These are phyloP conservation scores for Cordyceps cateniannulata DNA, from an alignment of 2,329 filamentous ascomycete genomes.

Conservation along the genomic window DNA sequence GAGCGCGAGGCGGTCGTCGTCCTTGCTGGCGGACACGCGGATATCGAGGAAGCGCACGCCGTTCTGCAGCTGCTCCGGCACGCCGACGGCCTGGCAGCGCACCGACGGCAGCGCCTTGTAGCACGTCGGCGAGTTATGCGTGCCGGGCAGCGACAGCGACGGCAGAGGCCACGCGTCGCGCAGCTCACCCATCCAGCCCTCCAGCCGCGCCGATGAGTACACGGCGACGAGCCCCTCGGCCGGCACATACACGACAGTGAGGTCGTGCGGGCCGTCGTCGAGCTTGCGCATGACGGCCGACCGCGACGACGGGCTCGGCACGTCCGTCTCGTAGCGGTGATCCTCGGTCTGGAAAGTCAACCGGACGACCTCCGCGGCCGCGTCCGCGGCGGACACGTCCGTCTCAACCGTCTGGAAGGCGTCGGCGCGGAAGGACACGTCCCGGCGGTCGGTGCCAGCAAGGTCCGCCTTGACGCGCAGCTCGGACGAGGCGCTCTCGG, in stretches of 20 bases:
- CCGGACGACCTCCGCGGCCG: slow-evolving; percentile 50
- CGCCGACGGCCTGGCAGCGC: slow-evolving; percentile 77
- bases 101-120: slow-evolving; percentile 84
- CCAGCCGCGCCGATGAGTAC: slow-evolving; percentile 62
- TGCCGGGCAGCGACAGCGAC: slow-evolving; percentile 83
- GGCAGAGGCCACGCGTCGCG: slow-evolving; percentile 67
- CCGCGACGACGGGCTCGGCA: slow-evolving; percentile 54
- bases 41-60: slow-evolving; percentile 94
- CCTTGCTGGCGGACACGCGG: slow-evolving; percentile 53
- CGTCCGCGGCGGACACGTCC: slow-evolving; percentile 47
- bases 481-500: slow-evolving; percentile 25
- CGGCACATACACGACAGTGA: slow-evolving; percentile 62
- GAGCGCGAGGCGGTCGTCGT: slow-evolving; percentile 64
- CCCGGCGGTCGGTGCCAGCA: slow-evolving; percentile 55
- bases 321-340: slow-evolving; percentile 61
- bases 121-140: slow-evolving; percentile 88
- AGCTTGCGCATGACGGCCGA: slow-evolving; percentile 56
- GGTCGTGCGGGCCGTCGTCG: slow-evolving; percentile 40
- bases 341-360: slow-evolving; percentile 62
- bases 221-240: slow-evolving; percentile 52
- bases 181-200: slow-evolving; percentile 76
- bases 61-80: slow-evolving; percentile 74
- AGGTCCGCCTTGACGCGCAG: slow-evolving; percentile 46
- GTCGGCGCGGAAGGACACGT: slow-evolving; percentile 56
- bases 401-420: slow-evolving; percentile 58